Evolutionary conservation across 2,329 filamentous ascomycete genomes (phyloP), one percentile per base, ranked within the genome.

Genomic region (Thermoascus crustaceus): DNA sequence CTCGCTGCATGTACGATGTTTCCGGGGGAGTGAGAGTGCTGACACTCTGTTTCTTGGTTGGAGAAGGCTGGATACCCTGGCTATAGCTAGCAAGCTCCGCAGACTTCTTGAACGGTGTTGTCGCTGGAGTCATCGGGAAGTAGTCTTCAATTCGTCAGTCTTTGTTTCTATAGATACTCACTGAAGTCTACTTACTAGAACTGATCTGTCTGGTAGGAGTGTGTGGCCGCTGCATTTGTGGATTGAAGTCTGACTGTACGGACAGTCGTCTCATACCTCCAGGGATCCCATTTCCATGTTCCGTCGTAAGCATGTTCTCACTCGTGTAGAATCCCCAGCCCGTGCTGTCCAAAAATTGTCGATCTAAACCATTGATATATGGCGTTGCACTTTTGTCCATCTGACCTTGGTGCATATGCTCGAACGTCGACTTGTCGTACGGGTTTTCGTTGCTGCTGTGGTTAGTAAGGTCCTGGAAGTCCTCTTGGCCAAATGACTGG

Each of bases 111-210:
- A 64, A 58, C 9, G 80, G 79, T 13, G 78, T 82, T 34, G 77
- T 75, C 49, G 72, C 73, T 35, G 82, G 80, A 18, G 81, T 85
- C 30, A 79, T 73, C 38, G 80, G 80, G 45, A 76, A 75, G 48
- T 76, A 80, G 45, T 66, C 78, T 79, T 39, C 26, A 20, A 16
- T 9, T 13, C 13, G 45, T 64, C 34, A 57, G 50, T 22, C 23
- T 7, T 30, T 9, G 22, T n/a, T 30, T 19, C n/a, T 8, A 20
- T 17, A 5, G 11, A 25, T 34, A 13, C 14, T 2, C 5, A 17
- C 13, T 14, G 32, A 7, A 25, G 6, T 8, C 2, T 11, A 57
- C 76, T 64, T 66, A 82, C 80, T 68, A 49, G 65, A 64, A 51
- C 62, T 68, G 60, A 73, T 73, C 59, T 80, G 75, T 45, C 68